phyloP scores from a whole-genome alignment of 2,329 filamentous ascomycete genomes.

The Aspergillus sp. region DNA sequence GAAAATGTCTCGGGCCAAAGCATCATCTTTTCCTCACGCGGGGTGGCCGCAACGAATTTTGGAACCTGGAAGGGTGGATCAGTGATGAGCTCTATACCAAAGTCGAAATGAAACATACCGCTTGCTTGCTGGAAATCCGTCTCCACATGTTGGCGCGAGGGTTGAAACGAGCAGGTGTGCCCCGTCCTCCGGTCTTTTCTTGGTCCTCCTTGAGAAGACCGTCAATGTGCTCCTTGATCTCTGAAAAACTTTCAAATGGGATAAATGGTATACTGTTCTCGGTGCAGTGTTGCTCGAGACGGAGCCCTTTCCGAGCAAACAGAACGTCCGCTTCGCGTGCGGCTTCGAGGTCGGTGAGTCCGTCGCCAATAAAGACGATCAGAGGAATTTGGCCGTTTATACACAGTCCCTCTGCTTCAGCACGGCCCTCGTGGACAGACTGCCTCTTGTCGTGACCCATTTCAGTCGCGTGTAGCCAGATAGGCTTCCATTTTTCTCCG shows the following conservation, averaged over 20 bases:
- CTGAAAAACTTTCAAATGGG: conserved; percentile 62
- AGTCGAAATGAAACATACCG: conserved; percentile 32
- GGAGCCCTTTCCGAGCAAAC: conserved; percentile 61
- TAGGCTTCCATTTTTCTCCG: conserved; percentile 60
- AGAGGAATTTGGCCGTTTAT: conserved; percentile 60
- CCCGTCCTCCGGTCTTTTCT: conserved; percentile 55
- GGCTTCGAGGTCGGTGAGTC: conserved; percentile 62
- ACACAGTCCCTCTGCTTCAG: conserved; percentile 48
- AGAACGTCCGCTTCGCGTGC: conserved; percentile 64
- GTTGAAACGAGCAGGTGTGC: conserved; percentile 59
- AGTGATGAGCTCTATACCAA: background rate
- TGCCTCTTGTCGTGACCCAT: conserved; percentile 64
- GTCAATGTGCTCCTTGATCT: conserved; percentile 58
- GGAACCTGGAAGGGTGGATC: conserved; percentile 30
- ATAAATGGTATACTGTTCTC: conserved; percentile 58
- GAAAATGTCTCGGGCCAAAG: conserved; percentile 59
- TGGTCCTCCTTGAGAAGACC: conserved; percentile 57
- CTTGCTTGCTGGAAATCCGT: conserved; percentile 54
- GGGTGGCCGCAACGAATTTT: conserved; percentile 47
- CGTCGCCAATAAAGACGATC: conserved; percentile 67
- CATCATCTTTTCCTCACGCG: conserved; percentile 58
- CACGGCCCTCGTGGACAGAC: conserved; percentile 59
- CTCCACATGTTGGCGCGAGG: conserved; percentile 66
- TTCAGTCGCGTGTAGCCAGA: conserved; percentile 63
- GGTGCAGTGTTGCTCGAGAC: conserved; percentile 62